Base-by-base conservation (phyloP, 352 stramenopile species). In the Globisporangium splendens region DNA sequence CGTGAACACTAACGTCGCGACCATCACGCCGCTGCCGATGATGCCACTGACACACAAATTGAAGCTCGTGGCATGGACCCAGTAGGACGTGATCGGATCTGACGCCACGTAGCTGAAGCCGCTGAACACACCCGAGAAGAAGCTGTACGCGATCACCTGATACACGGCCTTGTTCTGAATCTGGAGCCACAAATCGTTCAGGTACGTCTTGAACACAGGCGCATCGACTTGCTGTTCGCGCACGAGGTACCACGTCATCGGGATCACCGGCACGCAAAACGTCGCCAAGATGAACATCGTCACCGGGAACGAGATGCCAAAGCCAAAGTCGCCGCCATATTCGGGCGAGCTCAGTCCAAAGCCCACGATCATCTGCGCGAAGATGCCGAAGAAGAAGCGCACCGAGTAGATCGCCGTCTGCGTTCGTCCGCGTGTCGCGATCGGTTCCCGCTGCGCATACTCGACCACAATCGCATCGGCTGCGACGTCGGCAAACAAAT, bases 381-480 rank as follows among this genome's bases (percentile, higher is more conserved):
- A 56, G 22, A 71, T 77, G 43, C 68, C 59, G 35, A 75, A 77
- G 18, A 73, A 49, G 6, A 61, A 73, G 39, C 71, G 68, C 20
- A 81, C 60, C 54, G 68, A 69, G 61, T 80, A 80, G 46, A 80
- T 69, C 24, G 70, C 69, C 14, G 73, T 83, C 49, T 86, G 75
- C 11, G 72, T 79, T 41, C 65, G 65, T 8, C 75, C 75, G 22
- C 75, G 75, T 18, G 66, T 78, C 12, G 58, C 66, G 20, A 69
- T 61, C 1, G 73, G 73, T 43, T 86, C 75, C 14, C 75, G 73
- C 61, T 86, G 75, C 1, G 75, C 74, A 41, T 79, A 55, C 59
- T 83, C 74, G 31, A 86, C 72, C 56, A 83, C 69, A 46, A 86
- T 71, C 17, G 63, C 70, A 48, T 86, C 75, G n/a, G 73, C 75